phyloP scores from a whole-genome alignment of 1,284 basidiomycete genomes.

The Marasmius fiardii region DNA sequence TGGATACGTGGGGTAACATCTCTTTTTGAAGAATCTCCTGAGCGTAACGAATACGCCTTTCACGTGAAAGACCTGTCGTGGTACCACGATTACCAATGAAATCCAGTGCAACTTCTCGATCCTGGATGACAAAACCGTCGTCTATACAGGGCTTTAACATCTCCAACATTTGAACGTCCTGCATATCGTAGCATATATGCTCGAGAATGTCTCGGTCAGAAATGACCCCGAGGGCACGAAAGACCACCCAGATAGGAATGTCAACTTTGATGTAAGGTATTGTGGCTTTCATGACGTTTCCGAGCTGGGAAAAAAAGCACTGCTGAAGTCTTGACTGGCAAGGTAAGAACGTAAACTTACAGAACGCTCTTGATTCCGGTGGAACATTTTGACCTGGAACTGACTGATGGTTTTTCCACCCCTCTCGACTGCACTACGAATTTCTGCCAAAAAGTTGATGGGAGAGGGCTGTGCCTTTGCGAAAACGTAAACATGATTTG shows the following conservation, averaged over 20 bases:
- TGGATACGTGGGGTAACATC: slow-evolving; percentile 97
- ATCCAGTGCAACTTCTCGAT: slow-evolving; percentile 94
- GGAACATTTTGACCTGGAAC: slow-evolving; percentile 98
- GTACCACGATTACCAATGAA: slow-evolving; percentile 99
- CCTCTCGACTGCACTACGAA: slow-evolving; percentile 97
- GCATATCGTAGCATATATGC: slow-evolving; percentile 98
- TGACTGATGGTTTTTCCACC: slow-evolving; percentile 98
- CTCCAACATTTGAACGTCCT: slow-evolving; percentile 95
- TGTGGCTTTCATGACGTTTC: slow-evolving; percentile 95
- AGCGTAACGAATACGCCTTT: slow-evolving; percentile 93
- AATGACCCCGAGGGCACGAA: slow-evolving; percentile 96
- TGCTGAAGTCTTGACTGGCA: slow-evolving; percentile 2
- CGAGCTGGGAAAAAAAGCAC: slow-evolving; percentile 52
- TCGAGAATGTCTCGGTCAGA: slow-evolving; percentile 97
- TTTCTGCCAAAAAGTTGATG: slow-evolving; percentile 95
- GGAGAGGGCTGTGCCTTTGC: slow-evolving; percentile 97
- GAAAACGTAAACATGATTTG: slow-evolving; percentile 99
- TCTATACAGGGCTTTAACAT: slow-evolving; percentile 99
- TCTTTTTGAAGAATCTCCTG: slow-evolving; percentile 99
- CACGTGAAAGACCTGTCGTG: slow-evolving; percentile 88
- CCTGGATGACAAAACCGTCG: slow-evolving; percentile 98
- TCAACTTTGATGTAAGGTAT: slow-evolving; percentile 98
- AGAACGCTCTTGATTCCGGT: slow-evolving; percentile 82
- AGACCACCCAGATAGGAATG: slow-evolving; percentile 98
- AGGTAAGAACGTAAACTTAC: slow-evolving; percentile 41